Conservation (phyloP, 176 grass and related monocot species). For the Otatea glauca region DNA sequence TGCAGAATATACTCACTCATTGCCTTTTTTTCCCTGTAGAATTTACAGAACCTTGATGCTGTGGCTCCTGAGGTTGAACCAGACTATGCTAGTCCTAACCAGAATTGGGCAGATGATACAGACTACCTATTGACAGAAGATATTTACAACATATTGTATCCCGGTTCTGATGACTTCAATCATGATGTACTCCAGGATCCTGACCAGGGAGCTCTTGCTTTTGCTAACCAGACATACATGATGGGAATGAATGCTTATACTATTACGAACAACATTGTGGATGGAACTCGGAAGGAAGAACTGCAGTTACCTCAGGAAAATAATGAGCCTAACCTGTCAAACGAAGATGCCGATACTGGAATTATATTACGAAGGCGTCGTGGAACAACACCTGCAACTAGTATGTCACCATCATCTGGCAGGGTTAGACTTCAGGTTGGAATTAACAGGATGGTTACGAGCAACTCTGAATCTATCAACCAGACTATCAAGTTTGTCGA, state of each 20-base stretch:
- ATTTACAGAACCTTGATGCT: conserved; percentile 45
- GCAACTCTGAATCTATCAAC: conserved; percentile 64
- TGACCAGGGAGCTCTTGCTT: conserved; percentile 10
- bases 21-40: conserved; percentile 25
- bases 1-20: not conserved
- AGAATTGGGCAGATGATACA: conserved; percentile 48
- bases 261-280: conserved; percentile 25
- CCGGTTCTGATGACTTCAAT: conserved; percentile 44
- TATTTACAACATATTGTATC: conserved; percentile 56
- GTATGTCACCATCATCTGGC: not conserved
- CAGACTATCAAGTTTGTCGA: conserved; percentile 52
- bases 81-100: conserved; percentile 42
- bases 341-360: conserved; percentile 49
- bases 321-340: conserved; percentile 6
- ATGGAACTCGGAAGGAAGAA: conserved; percentile 30
- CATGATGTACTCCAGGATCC: not conserved
- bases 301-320: conserved; percentile 22
- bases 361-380: conserved; percentile 41
- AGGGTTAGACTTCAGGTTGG: conserved; percentile 53
- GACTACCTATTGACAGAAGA: conserved; percentile 58
- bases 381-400: not conserved
- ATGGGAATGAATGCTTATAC: not conserved
- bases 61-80: conserved; percentile 48
- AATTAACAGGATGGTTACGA: conserved; percentile 64
- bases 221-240: not conserved